phyloP scores from a whole-genome alignment of 768 basidiomycete genomes.

The Agaricus sinodeliciosus region DNA sequence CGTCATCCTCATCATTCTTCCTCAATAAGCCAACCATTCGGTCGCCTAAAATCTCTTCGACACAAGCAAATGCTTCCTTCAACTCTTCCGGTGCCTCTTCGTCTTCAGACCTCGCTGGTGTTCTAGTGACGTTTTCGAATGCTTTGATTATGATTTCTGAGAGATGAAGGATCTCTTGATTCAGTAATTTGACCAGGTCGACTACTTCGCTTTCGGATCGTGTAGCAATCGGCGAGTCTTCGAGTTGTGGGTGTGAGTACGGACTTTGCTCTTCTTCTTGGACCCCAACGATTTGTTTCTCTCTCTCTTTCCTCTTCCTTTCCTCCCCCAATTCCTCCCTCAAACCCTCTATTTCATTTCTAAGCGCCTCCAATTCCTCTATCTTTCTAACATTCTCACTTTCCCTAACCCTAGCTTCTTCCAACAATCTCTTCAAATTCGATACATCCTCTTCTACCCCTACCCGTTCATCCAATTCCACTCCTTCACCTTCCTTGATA shows the following conservation, averaged over 20 bases:
- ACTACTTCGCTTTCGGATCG: conserved; percentile 3
- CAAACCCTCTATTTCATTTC: conserved; percentile 2
- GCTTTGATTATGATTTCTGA: neutral
- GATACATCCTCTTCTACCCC: neutral
- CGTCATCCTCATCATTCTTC: conserved; percentile 8
- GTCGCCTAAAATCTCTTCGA: conserved; percentile 26
- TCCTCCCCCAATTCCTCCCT: neutral
- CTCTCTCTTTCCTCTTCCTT: neutral
- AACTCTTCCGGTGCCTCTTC: conserved; percentile 19
- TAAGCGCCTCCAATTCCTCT: conserved; percentile 3
- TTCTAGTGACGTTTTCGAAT: neutral
- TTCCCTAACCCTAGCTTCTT: conserved; percentile 3
- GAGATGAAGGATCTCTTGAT: neutral
- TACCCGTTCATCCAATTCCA: neutral
- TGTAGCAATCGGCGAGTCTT: neutral
- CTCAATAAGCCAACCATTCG: conserved; percentile 33
- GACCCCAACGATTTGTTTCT: neutral
- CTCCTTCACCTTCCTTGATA: neutral
- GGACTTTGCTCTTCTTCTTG: neutral
- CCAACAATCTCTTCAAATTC: conserved; percentile 4
- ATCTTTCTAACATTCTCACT: neutral
- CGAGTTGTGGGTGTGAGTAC: no score
- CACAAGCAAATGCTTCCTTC: conserved; percentile 20
- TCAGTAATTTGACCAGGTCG: neutral
- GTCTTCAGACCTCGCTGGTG: neutral